Percentiles rank a stretch among this genome's conserved stretches.
Evolutionary conservation across 164 flowering plant species (phyloP).

Genomic region (Umbellularia californica): DNA sequence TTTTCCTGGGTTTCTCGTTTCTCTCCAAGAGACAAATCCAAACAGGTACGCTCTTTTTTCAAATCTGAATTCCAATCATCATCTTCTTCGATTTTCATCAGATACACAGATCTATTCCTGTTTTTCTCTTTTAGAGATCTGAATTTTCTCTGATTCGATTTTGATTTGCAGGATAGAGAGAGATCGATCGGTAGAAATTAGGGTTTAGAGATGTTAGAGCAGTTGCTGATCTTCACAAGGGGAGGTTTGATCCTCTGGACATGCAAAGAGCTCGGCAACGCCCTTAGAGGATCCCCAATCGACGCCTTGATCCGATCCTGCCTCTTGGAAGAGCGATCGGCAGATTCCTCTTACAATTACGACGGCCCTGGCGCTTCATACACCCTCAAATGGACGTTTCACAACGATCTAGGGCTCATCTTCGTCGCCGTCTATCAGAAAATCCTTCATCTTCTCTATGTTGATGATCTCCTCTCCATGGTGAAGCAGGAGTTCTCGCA

Average conservation of each 20-base stretch:
- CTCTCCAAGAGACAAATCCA: too few relatives aligned
- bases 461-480: slow-evolving; percentile 81
- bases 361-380: slow-evolving; percentile 80
- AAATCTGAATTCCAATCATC: too few relatives aligned
- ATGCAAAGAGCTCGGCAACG: slow-evolving; percentile 86
- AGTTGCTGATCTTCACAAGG: slow-evolving; percentile 85
- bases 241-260: slow-evolving; percentile 99
- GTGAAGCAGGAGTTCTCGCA: slow-evolving; percentile 74
- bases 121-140: too few relatives aligned
- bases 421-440: slow-evolving; percentile 92
- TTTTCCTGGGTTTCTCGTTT: too few relatives aligned
- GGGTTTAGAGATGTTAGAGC: slow-evolving; percentile 66
- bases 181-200: not conserved
- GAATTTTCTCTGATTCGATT: not conserved
- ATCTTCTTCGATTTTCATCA: too few relatives aligned
- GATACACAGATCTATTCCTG: too few relatives aligned
- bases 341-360: slow-evolving; percentile 70
- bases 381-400: slow-evolving; percentile 91
- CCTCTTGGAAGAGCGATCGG: slow-evolving; percentile 92
- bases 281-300: slow-evolving; percentile 87
- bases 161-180: not conserved
- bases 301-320: slow-evolving; percentile 90
- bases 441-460: slow-evolving; percentile 79
- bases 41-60: too few relatives aligned
- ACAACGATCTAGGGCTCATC: slow-evolving; percentile 91